Conservation (phyloP, 441 rosid species). For the Omphalea diandra region DNA sequence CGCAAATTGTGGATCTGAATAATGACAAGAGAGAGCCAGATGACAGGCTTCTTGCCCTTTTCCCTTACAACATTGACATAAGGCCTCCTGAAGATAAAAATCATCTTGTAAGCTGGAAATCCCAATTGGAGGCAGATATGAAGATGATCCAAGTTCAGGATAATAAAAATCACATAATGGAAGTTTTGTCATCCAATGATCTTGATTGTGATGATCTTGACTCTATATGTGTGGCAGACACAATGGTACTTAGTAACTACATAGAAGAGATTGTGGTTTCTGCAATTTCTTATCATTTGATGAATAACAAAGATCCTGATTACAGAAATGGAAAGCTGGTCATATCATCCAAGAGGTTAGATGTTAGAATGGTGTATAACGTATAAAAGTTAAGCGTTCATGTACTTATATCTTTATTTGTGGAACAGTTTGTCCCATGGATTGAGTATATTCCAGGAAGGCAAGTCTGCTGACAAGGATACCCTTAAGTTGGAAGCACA, state of each 20-base stretch:
- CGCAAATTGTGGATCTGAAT: slow-evolving; percentile 61
- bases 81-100: slow-evolving; percentile 85
- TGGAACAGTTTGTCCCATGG: slow-evolving; percentile 91
- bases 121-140: slow-evolving; percentile 87
- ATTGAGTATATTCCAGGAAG: slow-evolving; percentile 77
- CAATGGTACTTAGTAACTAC: slow-evolving; percentile 63
- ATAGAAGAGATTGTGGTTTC: slow-evolving; percentile 88
- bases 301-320: slow-evolving; percentile 73
- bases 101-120: slow-evolving; percentile 76
- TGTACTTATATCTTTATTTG: slow-evolving; percentile 3
- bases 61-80: slow-evolving; percentile 80
- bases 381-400: neutral
- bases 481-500: slow-evolving; percentile 48
- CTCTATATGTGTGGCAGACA: slow-evolving; percentile 76
- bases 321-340: slow-evolving; percentile 92
- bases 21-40: slow-evolving; percentile 61
- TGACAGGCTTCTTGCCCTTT: slow-evolving; percentile 72
- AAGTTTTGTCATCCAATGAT: slow-evolving; percentile 85
- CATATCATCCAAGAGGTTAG: slow-evolving; percentile 75
- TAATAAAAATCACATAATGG: slow-evolving; percentile 88
- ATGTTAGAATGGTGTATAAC: neutral
- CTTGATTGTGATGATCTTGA: slow-evolving; percentile 84
- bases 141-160: slow-evolving; percentile 80
- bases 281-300: slow-evolving; percentile 85
- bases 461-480: slow-evolving; percentile 48